Conservation (phyloP, 2,329 filamentous ascomycete genomes). For the Colletotrichum sp. region DNA sequence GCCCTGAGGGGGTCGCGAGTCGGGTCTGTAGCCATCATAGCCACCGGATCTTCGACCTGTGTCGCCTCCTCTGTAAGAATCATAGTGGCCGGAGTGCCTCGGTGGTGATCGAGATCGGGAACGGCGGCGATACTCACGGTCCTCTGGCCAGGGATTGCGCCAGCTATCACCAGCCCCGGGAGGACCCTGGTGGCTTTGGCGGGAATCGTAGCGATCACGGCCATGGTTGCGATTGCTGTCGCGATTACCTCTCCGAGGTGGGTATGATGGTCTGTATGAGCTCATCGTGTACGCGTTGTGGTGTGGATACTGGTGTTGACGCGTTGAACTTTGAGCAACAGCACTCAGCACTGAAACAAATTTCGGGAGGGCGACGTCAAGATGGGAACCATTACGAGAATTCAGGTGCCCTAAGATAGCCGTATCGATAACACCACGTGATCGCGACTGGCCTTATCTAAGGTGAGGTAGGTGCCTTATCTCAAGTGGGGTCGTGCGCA, state of each 20-base stretch:
- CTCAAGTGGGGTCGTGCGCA: background rate
- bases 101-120: slow-evolving; percentile 8
- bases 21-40: slow-evolving; percentile 41
- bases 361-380: slow-evolving; percentile 9
- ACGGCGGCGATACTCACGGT: slow-evolving; percentile 17
- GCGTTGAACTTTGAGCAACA: slow-evolving; percentile 4
- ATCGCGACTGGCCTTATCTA: background rate
- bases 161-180: slow-evolving; percentile 2
- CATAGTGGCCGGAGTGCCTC: background rate
- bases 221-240: slow-evolving; percentile 5
- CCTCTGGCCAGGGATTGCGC: slow-evolving; percentile 16
- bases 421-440: slow-evolving; percentile 16
- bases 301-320: slow-evolving; percentile 20
- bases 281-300: slow-evolving; percentile 19
- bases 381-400: background rate
- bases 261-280: slow-evolving; percentile 18
- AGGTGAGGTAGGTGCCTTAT: background rate
- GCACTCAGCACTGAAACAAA: background rate
- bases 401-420: background rate
- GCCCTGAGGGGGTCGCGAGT: slow-evolving; percentile 39
- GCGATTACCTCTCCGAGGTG: slow-evolving; percentile 6
- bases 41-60: slow-evolving; percentile 14
- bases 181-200: background rate
- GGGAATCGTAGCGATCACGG: background rate
- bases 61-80: slow-evolving; percentile 13